A percentile compares a stretch with the other conserved stretches of the same genome.
phyloP scores from a whole-genome alignment of 2,329 filamentous ascomycete species.

The Ceratocystis colombiana region DNA sequence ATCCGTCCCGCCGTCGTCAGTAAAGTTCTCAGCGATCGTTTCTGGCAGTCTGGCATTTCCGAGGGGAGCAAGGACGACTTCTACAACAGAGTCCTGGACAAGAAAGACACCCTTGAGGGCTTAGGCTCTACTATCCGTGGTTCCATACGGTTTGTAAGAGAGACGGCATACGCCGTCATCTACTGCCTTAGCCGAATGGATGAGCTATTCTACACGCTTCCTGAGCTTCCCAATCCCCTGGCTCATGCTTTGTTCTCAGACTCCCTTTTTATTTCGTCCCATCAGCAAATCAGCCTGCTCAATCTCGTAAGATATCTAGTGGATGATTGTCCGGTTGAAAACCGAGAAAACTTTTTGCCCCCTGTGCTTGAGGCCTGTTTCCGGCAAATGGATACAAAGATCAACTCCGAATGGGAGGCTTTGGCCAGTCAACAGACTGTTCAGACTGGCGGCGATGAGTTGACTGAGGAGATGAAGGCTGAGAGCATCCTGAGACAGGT shows the following conservation, averaged over 20 bases:
- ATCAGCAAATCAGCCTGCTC: conserved; percentile 87
- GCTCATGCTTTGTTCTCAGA: conserved; percentile 77
- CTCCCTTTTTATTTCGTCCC: conserved; percentile 71
- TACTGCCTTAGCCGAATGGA: conserved; percentile 87
- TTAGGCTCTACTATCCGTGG: conserved; percentile 89
- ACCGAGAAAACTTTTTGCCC: conserved; percentile 70
- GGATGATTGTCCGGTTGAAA: conserved; percentile 76
- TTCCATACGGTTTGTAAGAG: conserved; percentile 76
- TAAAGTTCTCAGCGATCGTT: conserved; percentile 81
- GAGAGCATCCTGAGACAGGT: conserved; percentile 91
- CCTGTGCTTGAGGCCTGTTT: conserved; percentile 75
- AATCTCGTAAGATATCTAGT: conserved; percentile 82
- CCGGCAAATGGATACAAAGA: conserved; percentile 74
- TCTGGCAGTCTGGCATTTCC: conserved; percentile 97
- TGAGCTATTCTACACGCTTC: conserved; percentile 80
- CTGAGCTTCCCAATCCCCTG: conserved; percentile 70
- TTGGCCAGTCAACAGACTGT: conserved; percentile 55
- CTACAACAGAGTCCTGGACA: conserved; percentile 80
- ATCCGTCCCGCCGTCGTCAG: conserved; percentile 62
- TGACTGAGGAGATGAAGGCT: conserved; percentile 95
- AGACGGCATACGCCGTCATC: conserved; percentile 87
- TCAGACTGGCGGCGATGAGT: conserved; percentile 59
- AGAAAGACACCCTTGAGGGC: conserved; percentile 81
- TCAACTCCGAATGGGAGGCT: conserved; percentile 75
- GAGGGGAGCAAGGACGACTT: conserved; percentile 94